These are phyloP conservation scores for Prunus armeniaca DNA, from an alignment of 306 rosid genomes.

Conservation along the genomic window DNA sequence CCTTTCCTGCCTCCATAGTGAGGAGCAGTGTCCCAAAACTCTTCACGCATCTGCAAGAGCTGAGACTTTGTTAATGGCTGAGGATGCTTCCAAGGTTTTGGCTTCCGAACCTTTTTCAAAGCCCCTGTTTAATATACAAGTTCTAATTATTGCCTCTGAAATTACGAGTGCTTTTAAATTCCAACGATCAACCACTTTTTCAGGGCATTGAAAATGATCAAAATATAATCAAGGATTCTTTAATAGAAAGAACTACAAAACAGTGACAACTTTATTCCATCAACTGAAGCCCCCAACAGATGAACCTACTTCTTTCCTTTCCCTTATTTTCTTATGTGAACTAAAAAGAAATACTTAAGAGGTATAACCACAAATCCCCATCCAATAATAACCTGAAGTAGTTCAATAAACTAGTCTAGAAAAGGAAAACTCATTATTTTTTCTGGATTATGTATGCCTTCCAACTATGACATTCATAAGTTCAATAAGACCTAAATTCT, in stretches of 20 bases:
- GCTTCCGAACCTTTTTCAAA: conserved; percentile 78
- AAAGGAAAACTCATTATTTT: neutral
- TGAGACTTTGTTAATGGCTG: conserved; percentile 92
- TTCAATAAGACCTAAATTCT: neutral
- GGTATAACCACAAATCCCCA: neutral
- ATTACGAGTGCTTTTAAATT: conserved; percentile 7
- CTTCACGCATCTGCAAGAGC: conserved; percentile 84
- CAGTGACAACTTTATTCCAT: conserved; percentile 4
- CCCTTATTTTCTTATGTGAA: neutral
- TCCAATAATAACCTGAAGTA: neutral
- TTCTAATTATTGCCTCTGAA: conserved; percentile 17
- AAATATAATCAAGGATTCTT: neutral
- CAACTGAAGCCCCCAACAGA: neutral
- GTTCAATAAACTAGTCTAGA: neutral
- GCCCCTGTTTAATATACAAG: conserved; percentile 44
- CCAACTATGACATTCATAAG: neutral
- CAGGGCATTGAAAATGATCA: neutral
- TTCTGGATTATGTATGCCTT: neutral
- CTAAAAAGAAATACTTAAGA: neutral
- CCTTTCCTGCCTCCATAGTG: conserved; percentile 99
- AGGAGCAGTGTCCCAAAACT: conserved; percentile 99
- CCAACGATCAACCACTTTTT: conserved; percentile 15
- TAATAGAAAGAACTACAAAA: neutral
- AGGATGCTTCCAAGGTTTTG: conserved; percentile 99
- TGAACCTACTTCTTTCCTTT: neutral